Evolutionary conservation across 495 filamentous ascomycete genomes (phyloP).

Genomic region (Acidiella bohemica): DNA sequence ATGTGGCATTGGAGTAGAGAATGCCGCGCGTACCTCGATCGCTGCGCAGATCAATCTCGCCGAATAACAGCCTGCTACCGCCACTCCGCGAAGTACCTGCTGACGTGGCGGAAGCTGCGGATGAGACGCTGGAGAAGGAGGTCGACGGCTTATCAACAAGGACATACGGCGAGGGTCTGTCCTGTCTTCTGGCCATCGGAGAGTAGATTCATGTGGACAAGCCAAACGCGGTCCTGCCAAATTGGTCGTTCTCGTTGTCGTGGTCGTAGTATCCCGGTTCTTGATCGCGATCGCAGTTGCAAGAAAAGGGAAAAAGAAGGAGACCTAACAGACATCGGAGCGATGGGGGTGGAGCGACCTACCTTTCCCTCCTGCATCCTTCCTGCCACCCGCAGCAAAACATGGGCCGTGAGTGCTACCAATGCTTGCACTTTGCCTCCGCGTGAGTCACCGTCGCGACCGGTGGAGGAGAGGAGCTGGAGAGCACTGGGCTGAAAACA

Average conservation of each 20-base stretch:
- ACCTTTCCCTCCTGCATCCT: background rate
- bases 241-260: background rate
- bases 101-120: slow-evolving; percentile 17
- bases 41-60: slow-evolving; percentile 28
- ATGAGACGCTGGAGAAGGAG: slow-evolving; percentile 15
- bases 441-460: background rate
- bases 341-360: background rate
- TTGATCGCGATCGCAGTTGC: slow-evolving; percentile 12
- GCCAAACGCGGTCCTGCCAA: slow-evolving; percentile 4
- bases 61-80: slow-evolving; percentile 28
- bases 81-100: slow-evolving; percentile 14
- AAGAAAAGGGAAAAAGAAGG: slow-evolving; percentile 2
- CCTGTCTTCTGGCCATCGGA: slow-evolving; percentile 11
- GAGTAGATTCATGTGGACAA: slow-evolving; percentile 9
- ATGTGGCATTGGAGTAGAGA: background rate
- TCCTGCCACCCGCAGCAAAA: background rate
- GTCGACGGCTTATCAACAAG: slow-evolving; percentile 17
- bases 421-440: slow-evolving; percentile 2
- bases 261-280: background rate
- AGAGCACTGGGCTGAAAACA: background rate
- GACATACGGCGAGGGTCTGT: slow-evolving; percentile 3
- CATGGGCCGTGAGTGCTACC: background rate
- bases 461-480: background rate
- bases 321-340: slow-evolving; percentile 7
- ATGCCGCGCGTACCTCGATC: slow-evolving; percentile 11